Base-by-base conservation (phyloP, 2,329 filamentous ascomycete species). In the Exophiala sideris region DNA sequence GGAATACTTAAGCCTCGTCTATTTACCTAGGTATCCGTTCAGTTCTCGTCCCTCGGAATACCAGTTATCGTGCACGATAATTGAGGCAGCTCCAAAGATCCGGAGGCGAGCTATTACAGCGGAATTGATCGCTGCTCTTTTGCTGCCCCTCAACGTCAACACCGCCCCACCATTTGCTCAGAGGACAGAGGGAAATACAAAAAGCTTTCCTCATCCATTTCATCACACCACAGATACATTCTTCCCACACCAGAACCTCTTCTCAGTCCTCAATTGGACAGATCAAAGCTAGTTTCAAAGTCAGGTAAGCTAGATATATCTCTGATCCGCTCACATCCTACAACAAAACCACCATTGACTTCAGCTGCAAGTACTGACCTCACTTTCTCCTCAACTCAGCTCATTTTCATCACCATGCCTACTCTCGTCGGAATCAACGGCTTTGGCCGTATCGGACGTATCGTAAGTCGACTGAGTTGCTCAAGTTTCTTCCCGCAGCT, bases 381-480 rank as follows among this genome's bases (percentile, higher is more conserved):
- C 18, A 36, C n/a, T 45, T 21, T 51, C 32, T 52, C 47, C 32
- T 24, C 20, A 45, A 24, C 21, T 9, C 44, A 51, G 49, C 47
- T 52, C 42, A 52, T 36, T 44, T 44, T 35, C 33, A 68, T 64
- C 67, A 80, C 68, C 62, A 82, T 81, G 77, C 70, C 72, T 73
- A 74, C 80, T 74, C 84, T 95, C 85, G 89, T 95, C 74, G 91
- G 91, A 77, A 96, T 96, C 87, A 97, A 96, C 88, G 92, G 94
- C 78, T 99, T 99, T 83, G 94, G 94, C 81, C 91, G 94, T 79
- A 99, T 99, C 79, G 94, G 94, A 72, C 89, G 94, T 77, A 96
- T 99, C 76, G 84, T 78, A 69, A 70, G 75, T 75, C 38, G 18
- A 54, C 24, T 29, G 24, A 29, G 24, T 38, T 12, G 35, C 35